Base-by-base conservation (phyloP, 495 filamentous ascomycete species). In the Bombardia bombarda region DNA sequence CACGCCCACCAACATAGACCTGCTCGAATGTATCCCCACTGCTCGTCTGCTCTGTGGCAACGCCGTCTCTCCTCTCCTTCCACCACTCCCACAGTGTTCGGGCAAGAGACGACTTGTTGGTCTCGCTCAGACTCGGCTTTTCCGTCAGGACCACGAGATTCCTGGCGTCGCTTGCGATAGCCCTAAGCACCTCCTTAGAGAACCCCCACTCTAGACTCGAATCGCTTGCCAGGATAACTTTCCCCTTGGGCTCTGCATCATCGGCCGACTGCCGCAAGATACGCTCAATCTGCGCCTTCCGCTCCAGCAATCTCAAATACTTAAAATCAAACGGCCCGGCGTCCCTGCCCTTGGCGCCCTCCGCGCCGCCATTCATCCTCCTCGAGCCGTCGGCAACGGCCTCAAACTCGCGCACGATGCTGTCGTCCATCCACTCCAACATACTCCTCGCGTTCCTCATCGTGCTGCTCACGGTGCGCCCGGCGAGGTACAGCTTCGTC, bases 341-440 rank as follows among this genome's bases (percentile, higher is more conserved):
- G 4, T 71, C 67, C 21, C 72, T 70, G 22, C 56, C 56, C 20
- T 61, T 64, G 17, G 46, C 47, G 1, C 46, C 55, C 33, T 69
- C 61, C 4, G 60, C 56, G 1, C 69, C 57, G 16, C 64, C 65
- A 35, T 74, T 69, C 10, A 64, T 58, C 32, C 68, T 68, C 45
- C 68, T 68, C 4, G 61, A 50, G 1, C 58, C 64, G 36, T 74
- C 72, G 1, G 73, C 83, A 2, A 83, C 79, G 2, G 83, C 80
- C 62, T 99, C 93, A 43, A 95, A 93, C 49, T 96, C 89, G 36
- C 83, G 77, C 40, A 94, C 78, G 38, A 99, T 88, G 37, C 75
- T 82, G 52, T 95, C 89, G 54, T 96, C 89, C 88, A 96, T 97
- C 92, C 92, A 99, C 60, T 99, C 92, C 41, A 97, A 66, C 88